A percentile compares a stretch with the other conserved stretches of the same genome.
These are phyloP conservation scores for Phoma sp. DNA, from an alignment of 2,329 filamentous ascomycete genomes.

Conservation along the genomic window DNA sequence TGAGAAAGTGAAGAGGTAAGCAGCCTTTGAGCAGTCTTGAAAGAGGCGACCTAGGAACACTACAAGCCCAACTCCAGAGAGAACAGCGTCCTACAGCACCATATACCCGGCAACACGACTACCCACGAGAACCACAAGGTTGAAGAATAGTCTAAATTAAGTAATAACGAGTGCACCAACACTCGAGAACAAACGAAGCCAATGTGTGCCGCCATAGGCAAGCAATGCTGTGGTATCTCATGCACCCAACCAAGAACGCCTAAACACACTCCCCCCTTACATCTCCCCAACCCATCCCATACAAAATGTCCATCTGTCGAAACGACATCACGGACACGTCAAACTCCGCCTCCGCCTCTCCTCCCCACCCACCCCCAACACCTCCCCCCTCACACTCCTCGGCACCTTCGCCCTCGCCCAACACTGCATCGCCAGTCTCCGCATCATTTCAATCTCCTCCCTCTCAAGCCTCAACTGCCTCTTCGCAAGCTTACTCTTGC, in stretches of 20 bases:
- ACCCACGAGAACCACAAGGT: too few relatives aligned
- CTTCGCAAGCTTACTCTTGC: constrained; percentile 54
- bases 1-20: too few relatives aligned
- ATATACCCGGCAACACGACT: too few relatives aligned
- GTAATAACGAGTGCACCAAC: too few relatives aligned
- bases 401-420: constrained; percentile 49
- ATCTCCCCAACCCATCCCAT: too few relatives aligned
- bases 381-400: constrained; percentile 8
- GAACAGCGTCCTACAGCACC: too few relatives aligned
- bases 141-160: too few relatives aligned
- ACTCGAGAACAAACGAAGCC: too few relatives aligned
- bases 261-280: neutral
- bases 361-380: neutral
- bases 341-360: constrained; percentile 11
- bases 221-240: constrained; percentile 18
- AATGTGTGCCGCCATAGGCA: neutral
- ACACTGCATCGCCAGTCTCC: constrained; percentile 52
- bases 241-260: constrained; percentile 11
- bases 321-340: too few relatives aligned
- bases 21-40: too few relatives aligned
- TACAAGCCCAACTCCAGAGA: too few relatives aligned
- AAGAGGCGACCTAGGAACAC: too few relatives aligned
- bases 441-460: constrained; percentile 54
- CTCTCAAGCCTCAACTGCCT: constrained; percentile 53
- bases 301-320: neutral